These are phyloP conservation scores for Candida coquimbonensis DNA, from an alignment of 805 yeast species.

Conservation along the genomic window DNA sequence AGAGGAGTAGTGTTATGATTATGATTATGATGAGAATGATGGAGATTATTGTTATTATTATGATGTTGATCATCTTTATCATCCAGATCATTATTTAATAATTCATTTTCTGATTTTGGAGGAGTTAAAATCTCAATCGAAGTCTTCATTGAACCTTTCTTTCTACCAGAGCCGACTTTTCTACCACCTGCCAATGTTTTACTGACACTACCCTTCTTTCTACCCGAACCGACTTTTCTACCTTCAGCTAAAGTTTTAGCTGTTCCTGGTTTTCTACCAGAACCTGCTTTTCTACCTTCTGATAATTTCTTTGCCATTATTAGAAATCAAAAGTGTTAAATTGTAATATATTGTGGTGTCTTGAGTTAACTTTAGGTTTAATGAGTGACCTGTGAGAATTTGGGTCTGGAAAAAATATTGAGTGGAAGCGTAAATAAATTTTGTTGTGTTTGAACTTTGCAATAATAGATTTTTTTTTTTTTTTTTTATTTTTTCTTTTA, in stretches of 20 bases:
- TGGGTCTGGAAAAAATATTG: too few species aligned
- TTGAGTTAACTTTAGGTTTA: too few species aligned
- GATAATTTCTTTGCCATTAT: slow-evolving; percentile 24
- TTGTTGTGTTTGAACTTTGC: too few species aligned
- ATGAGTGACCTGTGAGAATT: too few species aligned
- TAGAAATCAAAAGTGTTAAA: too few species aligned
- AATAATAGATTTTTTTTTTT: too few species aligned
- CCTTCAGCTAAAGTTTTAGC: slow-evolving; percentile 24
- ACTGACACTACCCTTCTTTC: slow-evolving; percentile 21
- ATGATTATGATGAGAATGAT: neutral
- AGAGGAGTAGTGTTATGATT: too few species aligned
- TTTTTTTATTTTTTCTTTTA: too few species aligned
- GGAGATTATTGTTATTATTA: neutral
- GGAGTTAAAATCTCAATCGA: neutral
- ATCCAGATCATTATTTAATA: neutral
- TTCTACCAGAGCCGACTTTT: slow-evolving; percentile 22
- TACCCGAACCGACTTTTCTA: slow-evolving; percentile 23
- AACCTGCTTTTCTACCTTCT: slow-evolving; percentile 24
- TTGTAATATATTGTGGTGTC: too few species aligned
- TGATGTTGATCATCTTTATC: neutral
- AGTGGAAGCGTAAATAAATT: too few species aligned
- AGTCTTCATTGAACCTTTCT: slow-evolving; percentile 6
- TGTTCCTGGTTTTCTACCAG: slow-evolving; percentile 24
- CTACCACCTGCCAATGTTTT: slow-evolving; percentile 22
- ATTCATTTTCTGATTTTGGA: slow-evolving; percentile 1